Evolutionary conservation across 805 yeast species (phyloP).

Genomic region (Debaryomyces tyrocola): DNA sequence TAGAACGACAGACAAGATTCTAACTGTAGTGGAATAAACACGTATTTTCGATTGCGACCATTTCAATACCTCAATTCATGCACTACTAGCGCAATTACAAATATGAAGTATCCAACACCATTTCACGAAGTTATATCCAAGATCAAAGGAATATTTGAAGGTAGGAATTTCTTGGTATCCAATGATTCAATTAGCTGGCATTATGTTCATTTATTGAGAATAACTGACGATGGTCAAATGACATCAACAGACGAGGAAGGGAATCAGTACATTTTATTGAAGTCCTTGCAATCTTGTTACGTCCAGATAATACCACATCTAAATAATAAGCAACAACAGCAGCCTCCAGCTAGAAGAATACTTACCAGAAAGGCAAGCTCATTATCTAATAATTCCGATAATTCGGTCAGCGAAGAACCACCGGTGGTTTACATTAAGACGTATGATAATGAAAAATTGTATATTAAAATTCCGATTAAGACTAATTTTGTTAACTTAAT

Average conservation of each 20-base stretch:
- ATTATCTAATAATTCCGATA: not conserved
- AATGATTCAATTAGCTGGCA: conserved; percentile 38
- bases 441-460: conserved; percentile 36
- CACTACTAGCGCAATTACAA: not conserved
- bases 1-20: too few species aligned
- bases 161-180: conserved; percentile 34
- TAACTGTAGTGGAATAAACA: too few species aligned
- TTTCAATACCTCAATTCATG: not conserved
- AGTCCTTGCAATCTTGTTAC: conserved; percentile 39
- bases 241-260: conserved; percentile 31
- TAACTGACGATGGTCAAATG: conserved; percentile 28
- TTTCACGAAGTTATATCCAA: conserved; percentile 31
- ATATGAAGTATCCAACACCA: conserved; percentile 21
- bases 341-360: conserved; percentile 1
- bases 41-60: too few species aligned
- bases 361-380: conserved; percentile 7
- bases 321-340: conserved; percentile 6
- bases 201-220: conserved; percentile 26
- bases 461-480: conserved; percentile 35
- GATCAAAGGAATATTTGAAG: conserved; percentile 35
- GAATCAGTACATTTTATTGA: conserved; percentile 28
- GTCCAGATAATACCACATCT: conserved; percentile 35
- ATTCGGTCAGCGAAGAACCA: conserved; percentile 14
- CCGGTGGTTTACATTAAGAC: conserved; percentile 45
- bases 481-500: conserved; percentile 44